Percentiles rank a stretch among this genome's conserved stretches.
phyloP scores from a whole-genome alignment of 1,139 yeast species.

The Kodamaea arcana region DNA sequence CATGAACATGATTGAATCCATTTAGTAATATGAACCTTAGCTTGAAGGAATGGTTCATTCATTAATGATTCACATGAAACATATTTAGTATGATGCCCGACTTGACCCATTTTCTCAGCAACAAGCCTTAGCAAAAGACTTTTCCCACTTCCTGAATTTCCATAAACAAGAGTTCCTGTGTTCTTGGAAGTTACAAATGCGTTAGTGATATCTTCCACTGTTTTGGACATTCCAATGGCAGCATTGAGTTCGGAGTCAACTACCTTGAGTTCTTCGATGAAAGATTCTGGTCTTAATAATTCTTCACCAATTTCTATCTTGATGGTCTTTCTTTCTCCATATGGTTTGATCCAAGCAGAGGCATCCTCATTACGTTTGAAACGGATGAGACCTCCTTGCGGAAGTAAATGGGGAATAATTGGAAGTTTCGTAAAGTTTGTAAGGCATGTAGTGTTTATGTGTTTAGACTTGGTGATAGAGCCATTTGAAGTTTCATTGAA shows the following conservation, averaged over 20 bases:
- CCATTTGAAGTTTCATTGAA: too few relatives aligned
- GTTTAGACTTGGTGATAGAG: too few relatives aligned
- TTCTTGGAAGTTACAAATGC: constrained; percentile 45
- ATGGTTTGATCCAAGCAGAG: constrained; percentile 43
- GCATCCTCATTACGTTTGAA: constrained; percentile 45
- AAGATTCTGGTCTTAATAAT: constrained; percentile 47
- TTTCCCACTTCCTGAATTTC: constrained; percentile 82
- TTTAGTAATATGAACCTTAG: constrained; percentile 39
- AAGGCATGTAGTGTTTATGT: constrained; percentile 36
- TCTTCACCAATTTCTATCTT: constrained; percentile 53
- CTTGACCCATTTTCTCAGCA: constrained; percentile 27
- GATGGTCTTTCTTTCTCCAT: constrained; percentile 23
- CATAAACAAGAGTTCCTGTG: constrained; percentile 58
- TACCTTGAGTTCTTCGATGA: constrained; percentile 24
- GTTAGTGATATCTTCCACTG: constrained; percentile 39
- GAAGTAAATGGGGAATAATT: constrained; percentile 41
- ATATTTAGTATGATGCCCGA: constrained; percentile 41
- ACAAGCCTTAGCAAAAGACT: constrained; percentile 49
- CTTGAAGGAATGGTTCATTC: constrained; percentile 52
- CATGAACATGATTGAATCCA: constrained; percentile 65
- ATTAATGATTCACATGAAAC: constrained; percentile 51
- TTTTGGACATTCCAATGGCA: constrained; percentile 57
- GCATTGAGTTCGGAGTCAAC: constrained; percentile 11
- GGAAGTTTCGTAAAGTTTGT: constrained; percentile 53
- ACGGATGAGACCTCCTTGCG: constrained; percentile 60